Evolutionary conservation across 345 rosid genomes (phyloP), one percentile per base, ranked within the genome.

Genomic region (Eutrema yunnanense): DNA sequence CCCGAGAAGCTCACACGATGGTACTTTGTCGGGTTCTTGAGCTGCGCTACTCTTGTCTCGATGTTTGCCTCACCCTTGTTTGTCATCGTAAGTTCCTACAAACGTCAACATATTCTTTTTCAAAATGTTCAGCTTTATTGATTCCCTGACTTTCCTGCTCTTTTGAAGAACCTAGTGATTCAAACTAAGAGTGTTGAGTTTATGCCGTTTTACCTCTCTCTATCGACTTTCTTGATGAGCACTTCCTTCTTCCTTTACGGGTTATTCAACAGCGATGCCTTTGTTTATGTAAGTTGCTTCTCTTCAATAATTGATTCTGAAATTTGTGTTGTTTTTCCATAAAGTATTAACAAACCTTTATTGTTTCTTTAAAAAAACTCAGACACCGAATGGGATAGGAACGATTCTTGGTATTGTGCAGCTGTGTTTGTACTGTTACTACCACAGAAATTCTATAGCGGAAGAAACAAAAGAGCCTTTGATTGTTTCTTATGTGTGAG

Each of bases 1-100:
- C 47, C 30, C n/a, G 80, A 83, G 38, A 7, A 10, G 54, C 13
- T 60, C 46, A 41, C 54, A 9, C 81, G 97, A 19, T 71, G 81
- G 85, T 72, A 84, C 29, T 48, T 79, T 49, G 88, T 90, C 29
- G 98, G 98, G 38, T 40, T 75, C 26, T 55, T 93, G 80, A 90
- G 96, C 52, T 72, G 85, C 48, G 81, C 62, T 73, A 81, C 94
- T 84, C 96, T 93, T 66, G 76, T 90, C 50, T 87, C 92, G 36
- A 93, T 93, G 98, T 89, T 86, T 62, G 98, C 96, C 6, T 93
- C 98, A 12, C 98, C 98, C 0, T 81, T 93, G 83, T 83, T 90
- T 79, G 82, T 93, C 71, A 89, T 93, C 26, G 98, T 93, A 76
- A 84, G 98, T 81, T 43, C 29, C 32, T 67, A 19, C 19, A 16